Evolutionary conservation across 352 stramenopile species (phyloP), one percentile per base, ranked within the genome.

Genomic region (Achlya hypogyna): DNA sequence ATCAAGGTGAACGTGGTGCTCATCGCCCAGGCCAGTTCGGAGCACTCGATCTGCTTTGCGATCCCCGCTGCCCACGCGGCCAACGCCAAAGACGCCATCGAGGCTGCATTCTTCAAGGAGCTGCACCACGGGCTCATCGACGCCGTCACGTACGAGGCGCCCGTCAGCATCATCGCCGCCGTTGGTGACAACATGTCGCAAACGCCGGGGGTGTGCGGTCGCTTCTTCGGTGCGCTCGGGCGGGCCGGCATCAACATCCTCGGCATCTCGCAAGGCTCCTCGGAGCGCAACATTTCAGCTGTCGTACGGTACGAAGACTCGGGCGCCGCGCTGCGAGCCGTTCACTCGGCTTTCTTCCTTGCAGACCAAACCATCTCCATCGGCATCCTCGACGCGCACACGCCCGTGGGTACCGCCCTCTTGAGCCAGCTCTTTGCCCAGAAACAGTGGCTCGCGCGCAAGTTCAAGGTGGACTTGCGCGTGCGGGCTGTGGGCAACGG

Each of bases 31-130:
- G 88, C 88, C 14, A 96, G 81, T 43, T 98, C 91, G 5, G 96
- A 98, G 77, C 90, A 98, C 76, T 97, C 88, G 69, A 97, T 98
- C 70, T 97, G 91, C 53, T 97, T 98, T 70, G 93, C 91, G n/a
- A 93, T 96, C 52, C 78, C 81, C 4, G 87, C 91, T 16, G 29
- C 29, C 14, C 75, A 78, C 28, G 84, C 84, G 1, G 74, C 83
- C 20, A 78, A 87, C 14, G 78, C 78, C 28, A 87, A 91, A 74
- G 74, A 81, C 12, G 82, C 79, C 22, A 85, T 94, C 35, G 85
- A 91, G 68, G 84, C 89, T 69, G 84, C 79, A 5, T 94, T 94
- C 43, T 94, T 91, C 70, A 92, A 94, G 65, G 85, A 94, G 70
- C 89, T 94, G 43, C 85, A 94, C 76, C 78, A 90, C 27, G 83